Evolutionary conservation across 163 green algal genomes (phyloP), one percentile per base, ranked within the genome.

Genomic region (Scenedesmus sp.): DNA sequence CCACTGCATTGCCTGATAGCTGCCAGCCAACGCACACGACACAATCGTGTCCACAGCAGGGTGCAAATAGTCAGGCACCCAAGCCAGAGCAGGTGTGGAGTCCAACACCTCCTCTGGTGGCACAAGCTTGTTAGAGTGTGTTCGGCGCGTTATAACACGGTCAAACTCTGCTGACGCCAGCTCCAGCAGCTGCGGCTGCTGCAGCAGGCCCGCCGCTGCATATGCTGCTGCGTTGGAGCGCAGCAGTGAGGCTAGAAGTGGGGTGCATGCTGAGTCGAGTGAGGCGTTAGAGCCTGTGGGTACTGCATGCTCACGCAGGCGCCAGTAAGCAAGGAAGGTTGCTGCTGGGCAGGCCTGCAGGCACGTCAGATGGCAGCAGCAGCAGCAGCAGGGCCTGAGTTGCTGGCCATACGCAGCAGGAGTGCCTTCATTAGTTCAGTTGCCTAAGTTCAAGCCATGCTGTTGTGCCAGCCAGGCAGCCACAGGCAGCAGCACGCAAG

Each of bases 241-340:
- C 12, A 93, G 55, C 16, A 92, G 64, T 7, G 56, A 16, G 4
- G 77, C 8, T 3, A 92, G 82, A 16, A 94, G 15, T 3, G 87
- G 82, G 34, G 56, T n/a, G 76, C 92, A 94, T 13, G n/a, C n/a
- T 8, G 55, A 10, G 5, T 89, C 59, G 6, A 94, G 54, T 2
- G 56, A 12, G 20, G 18, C 2, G 82, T 83, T 88, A 6, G 59
- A 12, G 0, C 81, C 82, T 9, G 90, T 7, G 1, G 59, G 73
- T 18, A 92, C 67, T 26, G 64, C 92, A 13, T 82, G 56, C 59
- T 90, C 88, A 20, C 79, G 56, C 56, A 88, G 10, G 3, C 73
- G 55, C 52, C 73, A 76, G 55, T 91, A 91, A 52, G 70, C 67
- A 0, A 73, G 77, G 87, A 91, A 91, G 3, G 87, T 91, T 46